Evolutionary conservation across 1,284 basidiomycete species (phyloP).

Genomic region (Pisolithus thermaeus): DNA sequence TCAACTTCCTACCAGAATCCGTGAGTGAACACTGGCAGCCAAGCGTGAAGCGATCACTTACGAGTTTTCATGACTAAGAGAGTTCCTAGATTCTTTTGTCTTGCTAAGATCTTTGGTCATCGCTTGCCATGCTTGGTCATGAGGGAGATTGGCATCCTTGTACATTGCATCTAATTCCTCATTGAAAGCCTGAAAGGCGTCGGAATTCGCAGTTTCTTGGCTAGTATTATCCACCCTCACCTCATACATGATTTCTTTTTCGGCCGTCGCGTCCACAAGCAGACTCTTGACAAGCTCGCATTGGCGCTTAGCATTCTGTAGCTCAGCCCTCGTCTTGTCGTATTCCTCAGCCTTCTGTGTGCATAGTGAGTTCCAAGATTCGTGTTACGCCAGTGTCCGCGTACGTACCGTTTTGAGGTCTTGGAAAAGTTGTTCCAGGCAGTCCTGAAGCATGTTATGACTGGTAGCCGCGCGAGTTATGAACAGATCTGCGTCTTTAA

Average conservation of each 20-base stretch:
- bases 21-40: neutral
- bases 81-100: conserved; percentile 74
- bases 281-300: conserved; percentile 73
- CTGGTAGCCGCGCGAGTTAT: conserved; percentile 45
- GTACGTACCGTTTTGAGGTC: conserved; percentile 53
- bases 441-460: conserved; percentile 47
- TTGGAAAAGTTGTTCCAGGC: conserved; percentile 42
- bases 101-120: conserved; percentile 66
- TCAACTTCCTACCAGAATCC: conserved; percentile 50
- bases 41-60: conserved; percentile 33
- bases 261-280: conserved; percentile 68
- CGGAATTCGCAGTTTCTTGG: conserved; percentile 7
- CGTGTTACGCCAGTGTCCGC: neutral
- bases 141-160: conserved; percentile 71
- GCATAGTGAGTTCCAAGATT: neutral
- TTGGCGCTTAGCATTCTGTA: conserved; percentile 65
- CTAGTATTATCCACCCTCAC: conserved; percentile 36
- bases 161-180: conserved; percentile 88
- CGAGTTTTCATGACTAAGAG: conserved; percentile 71
- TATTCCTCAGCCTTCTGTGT: conserved; percentile 52
- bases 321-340: conserved; percentile 54
- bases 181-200: conserved; percentile 70
- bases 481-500: conserved; percentile 52
- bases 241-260: conserved; percentile 89
- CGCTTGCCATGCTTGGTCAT: conserved; percentile 71